phyloP scores from a whole-genome alignment of 139 green algal species.

The Yamagishiella unicocca region DNA sequence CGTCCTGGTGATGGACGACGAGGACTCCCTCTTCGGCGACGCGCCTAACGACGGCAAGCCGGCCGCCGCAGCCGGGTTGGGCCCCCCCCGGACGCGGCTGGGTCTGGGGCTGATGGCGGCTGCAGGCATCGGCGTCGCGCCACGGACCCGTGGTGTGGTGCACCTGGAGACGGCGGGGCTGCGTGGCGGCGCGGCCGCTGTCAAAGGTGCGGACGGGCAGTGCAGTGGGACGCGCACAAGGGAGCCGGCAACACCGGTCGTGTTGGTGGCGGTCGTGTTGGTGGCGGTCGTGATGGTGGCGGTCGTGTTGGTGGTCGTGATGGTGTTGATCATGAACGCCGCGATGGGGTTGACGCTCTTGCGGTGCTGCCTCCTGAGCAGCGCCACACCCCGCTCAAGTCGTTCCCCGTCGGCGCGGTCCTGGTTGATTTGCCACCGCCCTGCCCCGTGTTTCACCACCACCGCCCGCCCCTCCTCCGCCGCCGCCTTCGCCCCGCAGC shows the following conservation, averaged over 20 bases:
- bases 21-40: not conserved
- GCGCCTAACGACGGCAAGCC: not conserved
- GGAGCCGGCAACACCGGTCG: too few relatives aligned
- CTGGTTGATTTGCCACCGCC: too few relatives aligned
- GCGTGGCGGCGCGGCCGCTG: not conserved
- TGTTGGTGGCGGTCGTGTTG: too few relatives aligned
- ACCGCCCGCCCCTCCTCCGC: not conserved
- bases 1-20: slow-evolving; percentile 21
- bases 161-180: not conserved
- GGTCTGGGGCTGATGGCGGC: not conserved
- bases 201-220: too few relatives aligned
- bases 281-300: too few relatives aligned
- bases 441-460: too few relatives aligned
- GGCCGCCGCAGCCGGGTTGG: not conserved
- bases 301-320: not conserved
- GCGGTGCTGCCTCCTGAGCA: not conserved
- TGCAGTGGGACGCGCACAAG: too few relatives aligned
- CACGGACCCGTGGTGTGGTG: not conserved
- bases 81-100: not conserved
- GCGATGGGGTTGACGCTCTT: not conserved
- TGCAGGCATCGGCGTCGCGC: not conserved
- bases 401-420: too few relatives aligned
- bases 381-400: too few relatives aligned
- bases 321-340: not conserved
- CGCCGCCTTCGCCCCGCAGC: not conserved